Base-by-base conservation (phyloP, 2,329 filamentous ascomycete genomes). In the Penicillium sp. region DNA sequence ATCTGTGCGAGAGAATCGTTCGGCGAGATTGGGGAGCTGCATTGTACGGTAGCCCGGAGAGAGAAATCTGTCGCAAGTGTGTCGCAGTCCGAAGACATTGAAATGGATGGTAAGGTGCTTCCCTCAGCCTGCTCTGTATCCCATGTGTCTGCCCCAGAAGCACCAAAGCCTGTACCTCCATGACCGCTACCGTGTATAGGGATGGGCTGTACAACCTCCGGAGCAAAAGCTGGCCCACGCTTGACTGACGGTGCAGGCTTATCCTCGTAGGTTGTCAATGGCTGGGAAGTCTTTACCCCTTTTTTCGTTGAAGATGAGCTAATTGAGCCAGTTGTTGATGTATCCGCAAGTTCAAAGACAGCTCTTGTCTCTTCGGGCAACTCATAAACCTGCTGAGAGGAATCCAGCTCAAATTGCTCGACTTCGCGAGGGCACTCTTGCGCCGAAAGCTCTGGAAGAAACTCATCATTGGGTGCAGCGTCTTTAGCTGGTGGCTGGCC, bases 171-270 rank as follows among this genome's bases (percentile, higher is more conserved):
- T 8, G 17, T 42, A 17, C 6, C 9, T 10, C 10, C n/a, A 27
- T 48, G 33, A n/a, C 10, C n/a, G 31, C 29, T n/a, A 29, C 9
- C 35, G 23, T 50, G 42, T 8, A 47, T 38, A 59, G 59, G 40
- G 13, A 66, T 60, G 6, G 57, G 37, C n/a, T 71, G 66, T 6
- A 80, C 67, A 9, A 76, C 75, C 57, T 82, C 79, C 13, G 80
- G 80, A 4, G 79, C 79, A 62, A 78, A 77, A 15, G 70, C 71
- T 54, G 79, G 76, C 2, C 76, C 78, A 62, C 77, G 70, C 59
- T 74, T 74, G 17, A 71, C 57, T 27, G 71, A 52, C 10, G 60
- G 64, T 23, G 73, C 59, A 47, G 67, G 65, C 38, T 78, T 75
- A 29, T 75, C 74, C 48, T 66, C 60, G 43, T 67, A 62, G 19